These are phyloP conservation scores for Mucuna pruriens DNA, from an alignment of 306 rosid species.

Conservation along the genomic window DNA sequence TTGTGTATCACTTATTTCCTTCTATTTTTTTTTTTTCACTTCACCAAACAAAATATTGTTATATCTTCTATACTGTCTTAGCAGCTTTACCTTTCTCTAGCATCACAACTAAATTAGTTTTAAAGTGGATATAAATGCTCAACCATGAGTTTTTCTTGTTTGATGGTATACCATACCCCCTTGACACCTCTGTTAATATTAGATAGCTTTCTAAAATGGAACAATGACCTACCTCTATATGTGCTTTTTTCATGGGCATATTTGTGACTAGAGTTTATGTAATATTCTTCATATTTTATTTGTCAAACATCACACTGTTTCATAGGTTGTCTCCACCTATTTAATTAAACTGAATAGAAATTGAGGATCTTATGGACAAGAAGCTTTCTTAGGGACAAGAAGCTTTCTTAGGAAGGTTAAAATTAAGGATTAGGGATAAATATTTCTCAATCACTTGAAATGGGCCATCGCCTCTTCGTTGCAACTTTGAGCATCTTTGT, in stretches of 20 bases:
- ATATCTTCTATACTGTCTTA: background rate
- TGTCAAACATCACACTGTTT: background rate
- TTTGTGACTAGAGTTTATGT: background rate
- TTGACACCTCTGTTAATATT: background rate
- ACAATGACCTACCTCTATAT: background rate
- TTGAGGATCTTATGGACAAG: background rate
- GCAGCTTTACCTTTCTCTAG: slow-evolving; percentile 12
- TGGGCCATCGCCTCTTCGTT: too few relatives aligned
- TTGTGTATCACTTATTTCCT: background rate
- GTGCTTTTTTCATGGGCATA: background rate
- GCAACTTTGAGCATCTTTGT: too few relatives aligned
- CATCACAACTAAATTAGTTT: slow-evolving; percentile 1
- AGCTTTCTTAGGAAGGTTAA: background rate
- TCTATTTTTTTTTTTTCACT: background rate
- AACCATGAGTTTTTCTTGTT: background rate
- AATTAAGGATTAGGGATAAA: background rate
- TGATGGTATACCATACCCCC: slow-evolving; percentile 4
- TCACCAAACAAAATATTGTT: background rate
- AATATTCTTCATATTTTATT: background rate
- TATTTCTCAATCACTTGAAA: too few relatives aligned
- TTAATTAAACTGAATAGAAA: background rate
- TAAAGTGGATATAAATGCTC: background rate
- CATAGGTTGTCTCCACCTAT: background rate
- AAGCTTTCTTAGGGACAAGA: background rate
- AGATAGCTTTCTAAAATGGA: background rate